Evolutionary conservation across 148 eudicot genomes (phyloP).

Genomic region (Vaccinium myrtillus): DNA sequence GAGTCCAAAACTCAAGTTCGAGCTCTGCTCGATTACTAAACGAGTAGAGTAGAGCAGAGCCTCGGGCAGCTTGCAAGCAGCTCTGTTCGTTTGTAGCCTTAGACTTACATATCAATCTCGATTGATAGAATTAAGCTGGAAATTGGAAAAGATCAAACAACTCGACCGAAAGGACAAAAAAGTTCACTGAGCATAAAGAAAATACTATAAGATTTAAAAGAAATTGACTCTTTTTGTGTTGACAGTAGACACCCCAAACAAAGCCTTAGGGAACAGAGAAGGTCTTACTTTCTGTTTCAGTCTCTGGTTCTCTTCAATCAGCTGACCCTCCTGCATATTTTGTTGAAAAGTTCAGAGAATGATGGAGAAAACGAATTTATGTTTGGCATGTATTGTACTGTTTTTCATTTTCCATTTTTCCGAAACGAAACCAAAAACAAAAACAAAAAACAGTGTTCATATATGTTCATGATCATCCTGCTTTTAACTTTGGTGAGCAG

Average conservation of each 20-base stretch:
- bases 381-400: no score
- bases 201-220: not conserved
- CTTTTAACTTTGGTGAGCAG: no score
- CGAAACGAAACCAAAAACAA: no score
- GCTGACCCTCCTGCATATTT: constrained; percentile 35
- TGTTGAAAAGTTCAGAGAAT: not conserved
- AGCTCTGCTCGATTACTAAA: no score
- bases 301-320: constrained; percentile 52
- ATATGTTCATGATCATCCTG: no score
- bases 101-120: not conserved
- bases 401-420: no score
- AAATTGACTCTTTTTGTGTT: not conserved
- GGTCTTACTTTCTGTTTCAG: constrained; percentile 44
- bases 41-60: no score
- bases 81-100: no score
- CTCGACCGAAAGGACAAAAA: not conserved
- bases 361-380: no score
- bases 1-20: no score
- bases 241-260: not conserved
- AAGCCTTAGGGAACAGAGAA: not conserved
- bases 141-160: not conserved
- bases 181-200: not conserved
- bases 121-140: not conserved
- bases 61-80: no score
- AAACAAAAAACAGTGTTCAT: no score